Conservation (phyloP, 2,329 filamentous ascomycete genomes). For the Thermothelomyces thermophilus region DNA sequence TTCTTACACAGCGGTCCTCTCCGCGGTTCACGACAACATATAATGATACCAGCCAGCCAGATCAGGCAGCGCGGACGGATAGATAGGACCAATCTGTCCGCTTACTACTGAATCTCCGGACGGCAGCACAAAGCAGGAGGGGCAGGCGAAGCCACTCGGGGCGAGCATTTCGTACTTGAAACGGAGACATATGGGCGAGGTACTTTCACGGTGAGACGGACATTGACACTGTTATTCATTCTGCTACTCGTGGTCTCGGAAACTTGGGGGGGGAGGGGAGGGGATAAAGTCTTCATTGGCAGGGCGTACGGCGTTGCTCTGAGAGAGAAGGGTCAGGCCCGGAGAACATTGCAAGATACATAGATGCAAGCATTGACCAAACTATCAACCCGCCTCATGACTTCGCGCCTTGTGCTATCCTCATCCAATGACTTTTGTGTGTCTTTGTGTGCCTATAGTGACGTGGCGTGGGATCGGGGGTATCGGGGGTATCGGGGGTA, state of each 20-base stretch:
- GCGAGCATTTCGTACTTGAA: background rate
- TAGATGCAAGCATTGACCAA: background rate
- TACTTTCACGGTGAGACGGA: background rate
- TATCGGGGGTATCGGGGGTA: too few relatives aligned
- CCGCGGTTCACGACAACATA: constrained; percentile 6
- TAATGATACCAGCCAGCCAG: constrained; percentile 15
- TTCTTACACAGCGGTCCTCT: background rate
- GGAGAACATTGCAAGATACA: background rate
- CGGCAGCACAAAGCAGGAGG: background rate
- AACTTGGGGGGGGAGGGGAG: background rate
- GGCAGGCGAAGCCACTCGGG: background rate
- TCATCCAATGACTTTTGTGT: too few relatives aligned
- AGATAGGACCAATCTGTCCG: constrained; percentile 7
- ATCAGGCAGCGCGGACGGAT: background rate
- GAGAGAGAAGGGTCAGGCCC: background rate
- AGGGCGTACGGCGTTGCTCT: constrained; percentile 6
- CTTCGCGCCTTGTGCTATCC: too few relatives aligned
- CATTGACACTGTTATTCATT: background rate
- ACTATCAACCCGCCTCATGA: background rate
- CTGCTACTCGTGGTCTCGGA: background rate
- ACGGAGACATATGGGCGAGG: background rate
- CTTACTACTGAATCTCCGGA: background rate
- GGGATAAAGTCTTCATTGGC: too few relatives aligned
- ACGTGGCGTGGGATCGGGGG: too few relatives aligned
- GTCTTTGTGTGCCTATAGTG: too few relatives aligned